Evolutionary conservation across 192 early-diverging fungal genomes (phyloP).

Genomic region (Phlyctochytrium bullatum): DNA sequence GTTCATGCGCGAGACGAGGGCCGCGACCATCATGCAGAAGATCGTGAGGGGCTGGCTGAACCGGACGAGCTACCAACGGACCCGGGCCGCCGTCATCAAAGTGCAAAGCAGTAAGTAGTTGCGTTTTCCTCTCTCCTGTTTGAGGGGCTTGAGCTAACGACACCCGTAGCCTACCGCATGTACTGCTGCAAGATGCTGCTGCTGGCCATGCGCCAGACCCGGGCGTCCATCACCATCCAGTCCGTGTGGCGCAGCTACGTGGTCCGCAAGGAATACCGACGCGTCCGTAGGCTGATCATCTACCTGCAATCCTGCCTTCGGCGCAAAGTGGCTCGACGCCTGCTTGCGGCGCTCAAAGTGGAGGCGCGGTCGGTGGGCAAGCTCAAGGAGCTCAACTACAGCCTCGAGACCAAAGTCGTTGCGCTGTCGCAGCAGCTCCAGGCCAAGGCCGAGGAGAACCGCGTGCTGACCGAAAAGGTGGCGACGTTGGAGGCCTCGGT

Average conservation of each 20-base stretch:
- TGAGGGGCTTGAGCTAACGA: no score
- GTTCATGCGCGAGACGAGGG: slow-evolving; percentile 53
- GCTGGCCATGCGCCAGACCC: slow-evolving; percentile 50
- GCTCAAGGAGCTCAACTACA: slow-evolving; percentile 90
- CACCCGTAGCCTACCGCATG: slow-evolving; percentile 64
- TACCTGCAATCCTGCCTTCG: slow-evolving; percentile 81
- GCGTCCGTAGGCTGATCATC: slow-evolving; percentile 54
- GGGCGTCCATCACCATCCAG: slow-evolving; percentile 78
- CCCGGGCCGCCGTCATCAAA: slow-evolving; percentile 52
- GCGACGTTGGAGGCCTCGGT: slow-evolving; percentile 63
- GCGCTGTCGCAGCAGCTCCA: slow-evolving; percentile 82
- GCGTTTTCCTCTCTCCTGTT: neutral
- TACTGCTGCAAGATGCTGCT: slow-evolving; percentile 59
- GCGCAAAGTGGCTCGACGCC: slow-evolving; percentile 62
- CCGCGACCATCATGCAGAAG: slow-evolving; percentile 69
- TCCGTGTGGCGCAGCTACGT: slow-evolving; percentile 61
- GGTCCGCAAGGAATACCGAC: slow-evolving; percentile 59
- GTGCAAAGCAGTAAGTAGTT: slow-evolving; percentile 52
- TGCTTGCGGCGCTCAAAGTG: slow-evolving; percentile 63
- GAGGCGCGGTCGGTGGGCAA: slow-evolving; percentile 88
- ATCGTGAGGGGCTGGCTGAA: slow-evolving; percentile 46
- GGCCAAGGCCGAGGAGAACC: slow-evolving; percentile 68
- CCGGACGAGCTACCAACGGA: slow-evolving; percentile 30
- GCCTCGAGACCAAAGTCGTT: slow-evolving; percentile 94
- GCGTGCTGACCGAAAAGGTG: slow-evolving; percentile 53